Evolutionary conservation across 2,329 filamentous ascomycete genomes (phyloP).

Genomic region (Penicillium verrucosum): DNA sequence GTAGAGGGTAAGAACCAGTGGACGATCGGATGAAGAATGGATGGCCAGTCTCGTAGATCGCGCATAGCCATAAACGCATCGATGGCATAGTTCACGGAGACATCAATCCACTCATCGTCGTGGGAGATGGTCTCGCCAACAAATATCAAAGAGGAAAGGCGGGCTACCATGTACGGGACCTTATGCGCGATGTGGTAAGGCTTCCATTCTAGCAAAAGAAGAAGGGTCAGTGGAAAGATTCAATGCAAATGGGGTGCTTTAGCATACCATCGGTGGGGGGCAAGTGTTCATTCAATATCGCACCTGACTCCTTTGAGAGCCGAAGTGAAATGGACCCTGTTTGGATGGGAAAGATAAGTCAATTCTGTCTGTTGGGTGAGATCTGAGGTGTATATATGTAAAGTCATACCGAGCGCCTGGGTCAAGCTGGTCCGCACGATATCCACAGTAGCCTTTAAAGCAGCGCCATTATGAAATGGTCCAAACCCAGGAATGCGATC

Average conservation of each 20-base stretch:
- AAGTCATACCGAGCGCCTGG: constrained; percentile 27
- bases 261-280: constrained; percentile 25
- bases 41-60: constrained; percentile 44
- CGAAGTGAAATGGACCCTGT: constrained; percentile 26
- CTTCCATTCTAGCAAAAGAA: constrained; percentile 49
- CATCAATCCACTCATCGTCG: constrained; percentile 26
- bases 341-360: not conserved
- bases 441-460: constrained; percentile 17
- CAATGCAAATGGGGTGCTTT: not conserved
- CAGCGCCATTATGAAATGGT: constrained; percentile 21
- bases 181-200: constrained; percentile 53
- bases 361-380: not conserved
- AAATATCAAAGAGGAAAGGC: constrained; percentile 48
- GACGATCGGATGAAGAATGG: constrained; percentile 41
- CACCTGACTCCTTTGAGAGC: constrained; percentile 28
- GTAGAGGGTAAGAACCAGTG: constrained; percentile 47
- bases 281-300: constrained; percentile 23
- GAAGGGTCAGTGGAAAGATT: constrained; percentile 5
- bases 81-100: constrained; percentile 27
- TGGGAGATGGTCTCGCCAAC: constrained; percentile 22
- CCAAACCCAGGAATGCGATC: constrained; percentile 32
- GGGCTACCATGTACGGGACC: constrained; percentile 51
- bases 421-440: constrained; percentile 32
- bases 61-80: constrained; percentile 28
- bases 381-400: too few species aligned